These are phyloP conservation scores for Cetraspora pellucida DNA, from an alignment of 192 early-diverging fungal genomes.

Conservation along the genomic window DNA sequence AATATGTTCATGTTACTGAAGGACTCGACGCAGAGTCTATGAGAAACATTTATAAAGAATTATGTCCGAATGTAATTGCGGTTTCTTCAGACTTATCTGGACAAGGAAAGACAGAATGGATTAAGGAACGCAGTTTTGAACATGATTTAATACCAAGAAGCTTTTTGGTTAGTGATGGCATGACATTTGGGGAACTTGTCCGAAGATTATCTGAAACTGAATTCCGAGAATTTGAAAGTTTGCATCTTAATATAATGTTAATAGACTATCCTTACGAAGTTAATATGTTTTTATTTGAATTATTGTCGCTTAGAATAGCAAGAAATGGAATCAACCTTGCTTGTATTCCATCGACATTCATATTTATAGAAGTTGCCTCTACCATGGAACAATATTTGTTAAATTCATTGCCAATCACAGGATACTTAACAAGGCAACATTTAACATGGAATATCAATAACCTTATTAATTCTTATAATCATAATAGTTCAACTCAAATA, in stretches of 20 bases:
- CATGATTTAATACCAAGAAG: constrained; percentile 6
- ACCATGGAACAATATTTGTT: constrained; percentile 27
- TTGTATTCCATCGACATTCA: background rate
- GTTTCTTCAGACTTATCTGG: constrained; percentile 35
- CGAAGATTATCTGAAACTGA: constrained; percentile 2
- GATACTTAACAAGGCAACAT: background rate
- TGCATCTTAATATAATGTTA: constrained; percentile 29
- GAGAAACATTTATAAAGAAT: constrained; percentile 11
- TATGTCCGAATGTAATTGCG: constrained; percentile 25
- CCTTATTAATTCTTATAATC: constrained; percentile 11
- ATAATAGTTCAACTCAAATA: constrained; percentile 26
- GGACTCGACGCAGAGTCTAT: constrained; percentile 14
- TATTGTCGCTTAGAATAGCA: constrained; percentile 18
- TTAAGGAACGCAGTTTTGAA: constrained; percentile 4
- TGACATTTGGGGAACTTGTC: constrained; percentile 11
- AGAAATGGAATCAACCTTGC: constrained; percentile 11
- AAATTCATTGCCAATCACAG: constrained; percentile 9
- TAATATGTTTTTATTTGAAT: constrained; percentile 36
- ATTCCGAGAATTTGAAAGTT: constrained; percentile 15
- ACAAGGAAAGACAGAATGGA: constrained; percentile 36
- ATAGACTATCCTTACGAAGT: constrained; percentile 28
- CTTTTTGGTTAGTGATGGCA: constrained; percentile 31
- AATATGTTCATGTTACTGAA: constrained; percentile 15
- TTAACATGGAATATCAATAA: constrained; percentile 32
- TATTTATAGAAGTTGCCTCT: constrained; percentile 36